Evolutionary conservation across 768 basidiomycete species (phyloP).

Genomic region (Boletus tylopilopsis): DNA sequence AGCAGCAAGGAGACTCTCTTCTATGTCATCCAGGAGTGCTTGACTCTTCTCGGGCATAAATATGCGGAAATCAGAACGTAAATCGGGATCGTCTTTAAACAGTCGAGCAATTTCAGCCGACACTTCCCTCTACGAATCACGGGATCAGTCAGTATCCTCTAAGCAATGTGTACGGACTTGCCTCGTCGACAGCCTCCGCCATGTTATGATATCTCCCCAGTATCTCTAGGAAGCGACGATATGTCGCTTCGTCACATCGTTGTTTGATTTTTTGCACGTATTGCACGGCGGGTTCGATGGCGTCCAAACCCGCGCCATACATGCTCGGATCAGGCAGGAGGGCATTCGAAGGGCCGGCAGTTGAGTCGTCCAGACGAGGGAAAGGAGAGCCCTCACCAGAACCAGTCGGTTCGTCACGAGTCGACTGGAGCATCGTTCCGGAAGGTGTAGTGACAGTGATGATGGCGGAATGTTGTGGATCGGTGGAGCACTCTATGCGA

Average conservation of each 20-base stretch:
- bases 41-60: slow-evolving; percentile 68
- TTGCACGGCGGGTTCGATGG: slow-evolving; percentile 78
- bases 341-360: slow-evolving; percentile 3
- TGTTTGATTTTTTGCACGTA: slow-evolving; percentile 98
- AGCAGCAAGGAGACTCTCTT: slow-evolving; percentile 27
- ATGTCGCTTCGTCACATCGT: slow-evolving; percentile 87
- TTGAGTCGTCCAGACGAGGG: slow-evolving; percentile 16
- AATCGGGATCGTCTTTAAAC: slow-evolving; percentile 73
- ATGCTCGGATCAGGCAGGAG: slow-evolving; percentile 20
- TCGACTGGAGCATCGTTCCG: slow-evolving; percentile 59
- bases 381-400: slow-evolving; percentile 37
- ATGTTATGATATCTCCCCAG: slow-evolving; percentile 60
- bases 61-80: slow-evolving; percentile 68
- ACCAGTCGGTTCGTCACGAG: slow-evolving; percentile 40
- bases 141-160: neutral
- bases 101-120: slow-evolving; percentile 62
- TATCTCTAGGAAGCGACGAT: slow-evolving; percentile 75
- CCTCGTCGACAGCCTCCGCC: slow-evolving; percentile 61
- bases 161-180: slow-evolving; percentile 20
- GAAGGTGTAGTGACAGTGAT: slow-evolving; percentile 79
- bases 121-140: slow-evolving; percentile 49
- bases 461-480: slow-evolving; percentile 57
- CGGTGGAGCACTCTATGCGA: slow-evolving; percentile 77
- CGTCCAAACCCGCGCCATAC: slow-evolving; percentile 35
- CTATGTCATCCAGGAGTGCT: slow-evolving; percentile 44